Conservation (phyloP, 768 basidiomycete genomes). For the Pleurotus tuber-regium region DNA sequence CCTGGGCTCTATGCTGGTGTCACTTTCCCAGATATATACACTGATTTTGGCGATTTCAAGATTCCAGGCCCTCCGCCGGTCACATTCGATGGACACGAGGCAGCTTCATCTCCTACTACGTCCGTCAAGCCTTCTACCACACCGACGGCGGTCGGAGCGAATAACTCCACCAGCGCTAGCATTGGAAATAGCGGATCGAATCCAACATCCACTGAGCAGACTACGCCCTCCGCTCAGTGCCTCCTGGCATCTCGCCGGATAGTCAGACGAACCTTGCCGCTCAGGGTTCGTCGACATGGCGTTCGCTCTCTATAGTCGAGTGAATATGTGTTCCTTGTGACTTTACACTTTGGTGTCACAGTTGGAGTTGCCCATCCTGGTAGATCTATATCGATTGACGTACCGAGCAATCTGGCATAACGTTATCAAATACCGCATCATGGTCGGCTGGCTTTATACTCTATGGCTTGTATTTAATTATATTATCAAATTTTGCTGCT, state of each 20-base stretch:
- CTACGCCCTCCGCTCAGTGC: constrained; percentile 20
- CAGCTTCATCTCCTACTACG: constrained; percentile 13
- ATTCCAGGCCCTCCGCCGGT: constrained; percentile 35
- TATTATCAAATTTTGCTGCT: too few species aligned
- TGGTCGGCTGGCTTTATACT: neutral
- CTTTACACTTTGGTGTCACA: constrained; percentile 5
- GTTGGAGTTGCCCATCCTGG: constrained; percentile 2
- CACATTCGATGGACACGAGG: constrained; percentile 24
- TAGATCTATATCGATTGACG: constrained; percentile 10
- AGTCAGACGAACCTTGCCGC: constrained; percentile 16
- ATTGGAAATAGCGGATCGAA: constrained; percentile 8
- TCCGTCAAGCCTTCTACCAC: constrained; percentile 6
- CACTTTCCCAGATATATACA: constrained; percentile 35
- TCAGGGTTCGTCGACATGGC: constrained; percentile 8
- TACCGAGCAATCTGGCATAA: neutral
- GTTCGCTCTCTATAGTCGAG: constrained; percentile 6
- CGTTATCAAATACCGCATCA: constrained; percentile 1
- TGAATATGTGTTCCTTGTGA: constrained; percentile 1
- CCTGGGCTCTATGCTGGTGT: constrained; percentile 30
- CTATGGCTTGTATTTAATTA: neutral
- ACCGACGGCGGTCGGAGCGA: constrained; percentile 11
- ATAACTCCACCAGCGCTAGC: constrained; percentile 1
- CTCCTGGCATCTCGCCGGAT: constrained; percentile 23
- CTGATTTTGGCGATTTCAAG: constrained; percentile 28
- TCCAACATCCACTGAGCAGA: constrained; percentile 10